Conservation (phyloP, 305 asterid species). For the Euphrasia arctica region DNA sequence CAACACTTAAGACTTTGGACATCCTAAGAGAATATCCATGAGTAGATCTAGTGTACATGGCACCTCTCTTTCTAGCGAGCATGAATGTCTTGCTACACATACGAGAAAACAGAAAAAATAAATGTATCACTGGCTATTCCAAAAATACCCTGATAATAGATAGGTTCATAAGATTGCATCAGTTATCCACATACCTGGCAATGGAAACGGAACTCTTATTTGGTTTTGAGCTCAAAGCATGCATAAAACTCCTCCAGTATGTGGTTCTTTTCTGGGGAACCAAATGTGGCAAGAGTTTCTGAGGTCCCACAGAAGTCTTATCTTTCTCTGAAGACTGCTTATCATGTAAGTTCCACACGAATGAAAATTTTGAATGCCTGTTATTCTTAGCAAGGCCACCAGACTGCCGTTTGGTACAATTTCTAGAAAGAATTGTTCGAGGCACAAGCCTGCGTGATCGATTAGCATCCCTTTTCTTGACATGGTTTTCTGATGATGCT, state of each 20-base stretch:
- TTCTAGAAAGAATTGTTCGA: constrained; percentile 33
- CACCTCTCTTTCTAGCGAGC: constrained; percentile 75
- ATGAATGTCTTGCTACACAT: constrained; percentile 60
- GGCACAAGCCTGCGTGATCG: constrained; percentile 32
- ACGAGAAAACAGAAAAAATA: constrained; percentile 21
- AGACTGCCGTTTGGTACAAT: constrained; percentile 40
- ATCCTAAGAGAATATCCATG: constrained; percentile 83
- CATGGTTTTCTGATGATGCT: constrained; percentile 44
- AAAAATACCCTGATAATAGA: constrained; percentile 16
- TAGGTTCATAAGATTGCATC: constrained; percentile 14
- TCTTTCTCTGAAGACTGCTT: constrained; percentile 45
- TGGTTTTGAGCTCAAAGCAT: constrained; percentile 40
- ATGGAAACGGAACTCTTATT: constrained; percentile 36
- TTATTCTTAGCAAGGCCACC: constrained; percentile 38
- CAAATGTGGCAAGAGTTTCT: constrained; percentile 48
- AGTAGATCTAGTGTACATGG: constrained; percentile 76
- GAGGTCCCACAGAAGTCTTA: constrained; percentile 42
- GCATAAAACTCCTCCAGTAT: constrained; percentile 47
- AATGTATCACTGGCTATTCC: constrained; percentile 26
- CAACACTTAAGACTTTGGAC: constrained; percentile 76
- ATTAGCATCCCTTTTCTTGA: constrained; percentile 35
- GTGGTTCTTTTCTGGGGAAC: constrained; percentile 75
- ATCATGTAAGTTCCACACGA: constrained; percentile 77
- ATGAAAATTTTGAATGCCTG: constrained; percentile 42
- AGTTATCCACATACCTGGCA: constrained; percentile 48